These are phyloP conservation scores for Onygenales sp. DNA, from an alignment of 2,329 filamentous ascomycete species.

Conservation along the genomic window DNA sequence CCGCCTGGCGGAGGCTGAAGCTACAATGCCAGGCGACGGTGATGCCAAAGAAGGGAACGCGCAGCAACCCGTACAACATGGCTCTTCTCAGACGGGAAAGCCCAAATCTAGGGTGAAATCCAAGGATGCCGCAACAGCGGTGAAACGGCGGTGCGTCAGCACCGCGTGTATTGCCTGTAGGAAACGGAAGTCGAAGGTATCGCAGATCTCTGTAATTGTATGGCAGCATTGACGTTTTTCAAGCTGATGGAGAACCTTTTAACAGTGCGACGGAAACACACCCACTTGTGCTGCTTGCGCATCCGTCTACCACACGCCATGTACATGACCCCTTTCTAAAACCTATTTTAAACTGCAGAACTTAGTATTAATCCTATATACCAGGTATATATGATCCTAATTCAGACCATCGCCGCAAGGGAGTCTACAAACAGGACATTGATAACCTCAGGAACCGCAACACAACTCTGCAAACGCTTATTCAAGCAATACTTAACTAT, in stretches of 20 bases:
- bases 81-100: conserved; percentile 10
- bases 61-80: neutral
- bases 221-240: neutral
- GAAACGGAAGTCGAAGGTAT: conserved; percentile 63
- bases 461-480: conserved; percentile 81
- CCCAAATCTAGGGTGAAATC: conserved; percentile 22
- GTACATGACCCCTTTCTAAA: conserved; percentile 15
- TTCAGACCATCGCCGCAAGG: conserved; percentile 90
- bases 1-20: neutral
- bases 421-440: conserved; percentile 89
- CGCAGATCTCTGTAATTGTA: neutral
- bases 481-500: conserved; percentile 87
- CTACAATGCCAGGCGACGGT: neutral
- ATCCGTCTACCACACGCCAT: conserved; percentile 62
- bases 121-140: conserved; percentile 17
- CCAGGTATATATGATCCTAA: conserved; percentile 87
- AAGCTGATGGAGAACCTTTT: neutral
- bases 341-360: neutral
- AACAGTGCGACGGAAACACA: conserved; percentile 72
- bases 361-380: neutral
- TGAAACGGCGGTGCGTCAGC: conserved; percentile 68
- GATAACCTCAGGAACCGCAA: conserved; percentile 79
- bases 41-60: neutral
- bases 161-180: conserved; percentile 77
- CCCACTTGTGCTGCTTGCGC: conserved; percentile 93